Percentiles rank a stretch among this genome's conserved stretches.
These are phyloP conservation scores for Diaporthe citriasiana DNA, from an alignment of 2,329 filamentous ascomycete species.

Conservation along the genomic window DNA sequence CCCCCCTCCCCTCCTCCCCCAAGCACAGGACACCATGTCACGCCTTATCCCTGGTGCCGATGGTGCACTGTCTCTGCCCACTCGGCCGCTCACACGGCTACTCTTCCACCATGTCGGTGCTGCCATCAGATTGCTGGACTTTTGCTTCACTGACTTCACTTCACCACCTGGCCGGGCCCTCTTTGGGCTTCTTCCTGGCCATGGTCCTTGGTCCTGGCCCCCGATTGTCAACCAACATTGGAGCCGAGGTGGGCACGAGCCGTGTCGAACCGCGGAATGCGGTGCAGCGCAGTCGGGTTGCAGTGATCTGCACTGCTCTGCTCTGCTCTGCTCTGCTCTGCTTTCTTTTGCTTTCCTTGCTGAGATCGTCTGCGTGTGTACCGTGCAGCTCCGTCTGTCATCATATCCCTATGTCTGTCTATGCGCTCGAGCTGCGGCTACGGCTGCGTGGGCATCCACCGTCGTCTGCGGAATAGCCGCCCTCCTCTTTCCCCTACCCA, in stretches of 20 bases:
- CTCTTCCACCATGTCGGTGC: conserved; percentile 36
- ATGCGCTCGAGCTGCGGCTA: conserved; percentile 26
- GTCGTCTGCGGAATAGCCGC: conserved; percentile 39
- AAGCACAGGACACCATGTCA: neutral
- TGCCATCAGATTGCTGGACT: conserved; percentile 1
- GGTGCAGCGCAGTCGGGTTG: neutral
- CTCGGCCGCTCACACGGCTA: conserved; percentile 32
- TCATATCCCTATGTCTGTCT: no score
- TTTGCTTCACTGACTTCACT: neutral
- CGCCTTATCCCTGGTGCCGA: neutral
- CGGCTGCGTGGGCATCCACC: conserved; percentile 8
- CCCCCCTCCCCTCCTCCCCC: no score
- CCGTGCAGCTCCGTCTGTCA: neutral
- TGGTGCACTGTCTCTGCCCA: neutral
- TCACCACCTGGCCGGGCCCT: neutral
- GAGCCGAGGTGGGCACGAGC: neutral
- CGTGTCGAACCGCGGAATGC: neutral
- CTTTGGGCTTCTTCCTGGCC: neutral
- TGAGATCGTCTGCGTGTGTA: neutral
- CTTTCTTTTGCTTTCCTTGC: neutral
- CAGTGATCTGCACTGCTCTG: neutral
- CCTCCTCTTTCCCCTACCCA: conserved; percentile 25
- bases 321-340: conserved; percentile 3
- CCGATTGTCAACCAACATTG: conserved; percentile 22
- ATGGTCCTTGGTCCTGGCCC: conserved; percentile 5